Conservation (phyloP, 306 rosid genomes). For the Dalbergia cultrata region DNA sequence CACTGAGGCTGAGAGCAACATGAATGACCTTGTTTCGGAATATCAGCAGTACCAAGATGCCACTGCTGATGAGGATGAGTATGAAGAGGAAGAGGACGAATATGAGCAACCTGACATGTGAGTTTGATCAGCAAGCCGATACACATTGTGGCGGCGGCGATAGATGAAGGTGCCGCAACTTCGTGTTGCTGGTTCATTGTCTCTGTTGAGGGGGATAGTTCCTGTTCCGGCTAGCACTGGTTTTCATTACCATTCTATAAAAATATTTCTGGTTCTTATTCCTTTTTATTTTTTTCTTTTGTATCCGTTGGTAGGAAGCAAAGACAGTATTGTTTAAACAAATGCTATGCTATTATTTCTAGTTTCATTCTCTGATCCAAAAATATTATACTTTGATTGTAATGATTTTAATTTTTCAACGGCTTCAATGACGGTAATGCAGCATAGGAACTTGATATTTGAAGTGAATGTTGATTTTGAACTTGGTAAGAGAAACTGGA, state of each 20-base stretch:
- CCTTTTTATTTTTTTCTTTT: slow-evolving; percentile 13
- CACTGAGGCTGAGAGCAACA: slow-evolving; percentile 64
- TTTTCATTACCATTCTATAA: slow-evolving; percentile 43
- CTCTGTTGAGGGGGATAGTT: slow-evolving; percentile 25
- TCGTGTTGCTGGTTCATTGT: slow-evolving; percentile 65
- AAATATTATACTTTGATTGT: not conserved
- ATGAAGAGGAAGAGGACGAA: slow-evolving; percentile 62
- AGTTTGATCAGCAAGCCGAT: not conserved
- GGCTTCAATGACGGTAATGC: too few relatives aligned
- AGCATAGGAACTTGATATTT: not conserved
- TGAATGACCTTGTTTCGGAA: slow-evolving; percentile 79
- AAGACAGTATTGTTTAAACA: slow-evolving; percentile 19
- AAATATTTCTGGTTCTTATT: slow-evolving; percentile 33
- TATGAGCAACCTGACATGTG: slow-evolving; percentile 30
- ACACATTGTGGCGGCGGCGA: not conserved
- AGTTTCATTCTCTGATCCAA: not conserved
- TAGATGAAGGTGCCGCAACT: slow-evolving; percentile 55
- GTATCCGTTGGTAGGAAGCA: slow-evolving; percentile 23
- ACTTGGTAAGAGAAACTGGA: too few relatives aligned
- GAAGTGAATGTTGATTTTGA: too few relatives aligned
- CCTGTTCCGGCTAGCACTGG: slow-evolving; percentile 44
- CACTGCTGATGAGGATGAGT: slow-evolving; percentile 78
- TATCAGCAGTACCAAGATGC: slow-evolving; percentile 91
- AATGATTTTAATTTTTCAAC: too few relatives aligned
- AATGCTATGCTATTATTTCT: not conserved